These are phyloP conservation scores for Xylaria sp. DNA, from an alignment of 2,329 filamentous ascomycete species.

Conservation along the genomic window DNA sequence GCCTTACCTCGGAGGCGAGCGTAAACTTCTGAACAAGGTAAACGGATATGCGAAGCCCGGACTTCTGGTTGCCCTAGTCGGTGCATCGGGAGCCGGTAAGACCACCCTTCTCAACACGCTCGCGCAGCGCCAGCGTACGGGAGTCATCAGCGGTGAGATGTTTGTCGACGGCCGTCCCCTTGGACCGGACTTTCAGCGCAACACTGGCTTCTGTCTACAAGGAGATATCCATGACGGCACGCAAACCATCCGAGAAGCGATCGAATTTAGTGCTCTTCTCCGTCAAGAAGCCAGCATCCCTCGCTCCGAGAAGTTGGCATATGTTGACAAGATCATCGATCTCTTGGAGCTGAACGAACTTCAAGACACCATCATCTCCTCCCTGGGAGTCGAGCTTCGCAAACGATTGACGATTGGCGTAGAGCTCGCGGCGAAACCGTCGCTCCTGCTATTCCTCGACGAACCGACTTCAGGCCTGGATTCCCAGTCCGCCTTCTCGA, in stretches of 20 bases:
- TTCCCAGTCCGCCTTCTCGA: slow-evolving; percentile 73
- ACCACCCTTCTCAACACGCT: slow-evolving; percentile 82
- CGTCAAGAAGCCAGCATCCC: slow-evolving; percentile 82
- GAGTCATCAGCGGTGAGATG: slow-evolving; percentile 74
- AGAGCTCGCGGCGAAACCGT: slow-evolving; percentile 75
- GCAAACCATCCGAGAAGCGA: slow-evolving; percentile 85
- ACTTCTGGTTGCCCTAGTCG: slow-evolving; percentile 82
- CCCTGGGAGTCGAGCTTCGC: slow-evolving; percentile 73
- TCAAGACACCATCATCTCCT: slow-evolving; percentile 72
- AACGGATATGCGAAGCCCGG: slow-evolving; percentile 84
- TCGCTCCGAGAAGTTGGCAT: slow-evolving; percentile 80
- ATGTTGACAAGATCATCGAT: slow-evolving; percentile 93
- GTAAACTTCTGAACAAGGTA: slow-evolving; percentile 73
- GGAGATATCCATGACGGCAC: slow-evolving; percentile 77
- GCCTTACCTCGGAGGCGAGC: slow-evolving; percentile 69
- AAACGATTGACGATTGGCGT: slow-evolving; percentile 80
- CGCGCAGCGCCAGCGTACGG: slow-evolving; percentile 75
- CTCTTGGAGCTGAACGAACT: slow-evolving; percentile 78
- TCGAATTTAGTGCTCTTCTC: slow-evolving; percentile 82
- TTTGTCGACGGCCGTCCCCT: slow-evolving; percentile 74
- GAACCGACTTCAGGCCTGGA: slow-evolving; percentile 78
- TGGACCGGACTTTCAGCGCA: slow-evolving; percentile 71
- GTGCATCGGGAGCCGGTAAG: slow-evolving; percentile 84
- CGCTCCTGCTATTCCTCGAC: slow-evolving; percentile 74
- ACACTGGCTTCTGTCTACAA: slow-evolving; percentile 77